phyloP scores from a whole-genome alignment of 2,329 filamentous ascomycete genomes.

The Nemania bipapillata region DNA sequence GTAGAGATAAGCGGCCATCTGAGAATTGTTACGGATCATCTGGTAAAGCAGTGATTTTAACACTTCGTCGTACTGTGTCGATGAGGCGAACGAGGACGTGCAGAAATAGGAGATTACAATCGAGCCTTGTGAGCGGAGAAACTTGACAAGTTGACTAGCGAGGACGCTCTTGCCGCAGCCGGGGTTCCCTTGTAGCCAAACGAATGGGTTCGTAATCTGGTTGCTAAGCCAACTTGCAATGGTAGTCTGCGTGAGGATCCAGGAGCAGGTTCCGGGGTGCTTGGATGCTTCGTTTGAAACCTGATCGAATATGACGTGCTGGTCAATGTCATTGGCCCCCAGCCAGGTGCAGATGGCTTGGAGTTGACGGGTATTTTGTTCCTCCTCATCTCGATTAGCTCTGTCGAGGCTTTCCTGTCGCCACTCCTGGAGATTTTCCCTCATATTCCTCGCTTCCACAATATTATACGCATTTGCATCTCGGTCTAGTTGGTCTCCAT shows the following conservation, averaged over 20 bases:
- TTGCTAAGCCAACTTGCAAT: slow-evolving; percentile 18
- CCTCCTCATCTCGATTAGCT: slow-evolving; percentile 40
- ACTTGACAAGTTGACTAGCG: slow-evolving; percentile 47
- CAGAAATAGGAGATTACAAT: slow-evolving; percentile 52
- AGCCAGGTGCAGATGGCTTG: slow-evolving; percentile 48
- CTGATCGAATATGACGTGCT: slow-evolving; percentile 48
- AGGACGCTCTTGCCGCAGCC: slow-evolving; percentile 55
- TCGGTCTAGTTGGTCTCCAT: slow-evolving; percentile 50
- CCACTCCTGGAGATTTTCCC: slow-evolving; percentile 43
- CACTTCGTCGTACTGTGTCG: slow-evolving; percentile 48
- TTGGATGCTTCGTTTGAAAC: slow-evolving; percentile 42
- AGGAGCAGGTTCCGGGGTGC: slow-evolving; percentile 51
- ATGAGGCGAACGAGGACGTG: slow-evolving; percentile 48
- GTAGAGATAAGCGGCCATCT: slow-evolving; percentile 20
- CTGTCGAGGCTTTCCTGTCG: slow-evolving; percentile 43
- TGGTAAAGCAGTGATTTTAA: slow-evolving; percentile 22
- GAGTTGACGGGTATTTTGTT: slow-evolving; percentile 45
- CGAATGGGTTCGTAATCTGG: background rate
- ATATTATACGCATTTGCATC: slow-evolving; percentile 51
- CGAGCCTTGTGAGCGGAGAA: slow-evolving; percentile 39
- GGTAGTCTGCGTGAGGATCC: slow-evolving; percentile 48
- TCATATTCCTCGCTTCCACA: slow-evolving; percentile 42
- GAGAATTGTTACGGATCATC: slow-evolving; percentile 12
- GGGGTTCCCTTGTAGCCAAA: slow-evolving; percentile 52
- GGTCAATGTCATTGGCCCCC: slow-evolving; percentile 50